Evolutionary conservation across 306 rosid genomes (phyloP), one percentile per base, ranked within the genome.

Genomic region (Morella rubra): DNA sequence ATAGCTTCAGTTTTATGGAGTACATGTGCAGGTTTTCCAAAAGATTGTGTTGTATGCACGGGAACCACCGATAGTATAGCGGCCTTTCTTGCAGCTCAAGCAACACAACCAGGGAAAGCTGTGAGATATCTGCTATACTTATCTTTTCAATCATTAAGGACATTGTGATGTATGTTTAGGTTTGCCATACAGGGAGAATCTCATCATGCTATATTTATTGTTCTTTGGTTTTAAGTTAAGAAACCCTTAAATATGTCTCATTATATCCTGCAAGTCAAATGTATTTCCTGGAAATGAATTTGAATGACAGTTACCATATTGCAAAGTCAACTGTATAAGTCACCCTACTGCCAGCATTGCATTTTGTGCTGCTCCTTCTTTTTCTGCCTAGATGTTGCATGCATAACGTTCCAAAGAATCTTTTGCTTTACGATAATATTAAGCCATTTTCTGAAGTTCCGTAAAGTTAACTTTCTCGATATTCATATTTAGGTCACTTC

Each of bases 31-130:
- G 98, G 91, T 72, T 91, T 93, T 77, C 77, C 85, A 53, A 85
- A 83, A 27, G 94, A 89, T 62, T 93, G 98, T 85, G 83, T 75
- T 77, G 94, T 88, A 58, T 93, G 96, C 86, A 64, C 91, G 0
- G 98, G 98, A 90, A 93, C 98, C 81, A 93, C 98, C 6, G 98
- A 93, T 80, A 93, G 98, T 69, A 90, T 93, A 77, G 98, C 98
- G 59, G 98, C 98, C 44, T 91, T 93, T 86, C 92, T 91, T 69
- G 98, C 98, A 19, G 93, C 98, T 72, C 87, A 90, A 40, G 98
- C 92, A 67, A 90, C 90, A 67, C 81, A 86, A 74, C 89, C 97
- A 2, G 98, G 98, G 79, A 81, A 93, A 84, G 97, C 98, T 67
- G 98, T 91, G 79, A 87, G 87, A 65, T 73, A 70, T 72, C 75